A percentile compares a stretch with the other conserved stretches of the same genome.
phyloP scores from a whole-genome alignment of 805 yeast genomes.

The Kuraishia molischiana region DNA sequence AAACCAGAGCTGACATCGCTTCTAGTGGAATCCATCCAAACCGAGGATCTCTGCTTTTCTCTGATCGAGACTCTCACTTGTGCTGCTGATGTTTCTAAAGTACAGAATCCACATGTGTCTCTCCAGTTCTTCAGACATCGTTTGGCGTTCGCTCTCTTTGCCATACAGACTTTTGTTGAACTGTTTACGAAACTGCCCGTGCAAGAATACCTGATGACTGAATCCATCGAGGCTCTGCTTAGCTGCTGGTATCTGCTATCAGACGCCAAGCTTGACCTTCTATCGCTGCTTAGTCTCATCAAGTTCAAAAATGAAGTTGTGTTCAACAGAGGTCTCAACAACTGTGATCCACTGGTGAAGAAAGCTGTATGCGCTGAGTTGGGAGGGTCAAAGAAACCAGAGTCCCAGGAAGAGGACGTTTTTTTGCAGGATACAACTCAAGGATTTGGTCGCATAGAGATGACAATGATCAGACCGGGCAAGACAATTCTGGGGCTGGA shows the following conservation, averaged over 20 bases:
- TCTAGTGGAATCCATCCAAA: slow-evolving; percentile 8
- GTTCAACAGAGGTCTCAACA: slow-evolving; percentile 1
- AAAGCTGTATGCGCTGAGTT: neutral
- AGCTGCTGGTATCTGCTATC: neutral
- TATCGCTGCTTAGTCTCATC: neutral
- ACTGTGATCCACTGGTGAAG: neutral
- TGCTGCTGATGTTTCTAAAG: slow-evolving; percentile 16
- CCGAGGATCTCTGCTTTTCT: slow-evolving; percentile 15
- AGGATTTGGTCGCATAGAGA: slow-evolving; percentile 4
- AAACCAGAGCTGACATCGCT: slow-evolving; percentile 3
- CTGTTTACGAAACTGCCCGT: neutral
- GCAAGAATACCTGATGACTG: neutral
- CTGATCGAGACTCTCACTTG: slow-evolving; percentile 10
- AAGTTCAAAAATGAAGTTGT: neutral
- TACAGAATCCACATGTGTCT: slow-evolving; percentile 16
- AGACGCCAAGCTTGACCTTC: neutral
- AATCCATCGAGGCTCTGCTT: neutral
- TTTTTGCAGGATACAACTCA: slow-evolving; percentile 1
- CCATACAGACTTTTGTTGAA: neutral
- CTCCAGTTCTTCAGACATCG: slow-evolving; percentile 18
- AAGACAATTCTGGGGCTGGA: neutral
- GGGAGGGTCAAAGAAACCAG: neutral
- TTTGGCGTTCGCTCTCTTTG: slow-evolving; percentile 1
- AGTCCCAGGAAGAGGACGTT: neutral
- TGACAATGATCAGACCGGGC: slow-evolving; percentile 7